Evolutionary conservation across 176 grass and related monocot genomes (phyloP).

Genomic region (Ampelocalamus luodianensis): DNA sequence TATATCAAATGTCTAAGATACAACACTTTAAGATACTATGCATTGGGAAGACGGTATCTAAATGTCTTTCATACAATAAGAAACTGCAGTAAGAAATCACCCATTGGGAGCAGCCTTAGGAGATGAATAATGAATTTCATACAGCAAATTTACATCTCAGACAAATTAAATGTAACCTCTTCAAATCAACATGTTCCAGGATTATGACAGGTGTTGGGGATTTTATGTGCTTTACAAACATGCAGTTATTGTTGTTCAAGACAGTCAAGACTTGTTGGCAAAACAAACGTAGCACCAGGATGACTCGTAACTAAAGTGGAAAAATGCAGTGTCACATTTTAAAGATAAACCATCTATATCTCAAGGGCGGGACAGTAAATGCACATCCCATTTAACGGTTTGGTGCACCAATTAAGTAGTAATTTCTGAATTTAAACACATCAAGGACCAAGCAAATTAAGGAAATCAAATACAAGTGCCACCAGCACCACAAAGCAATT

Average conservation of each 20-base stretch:
- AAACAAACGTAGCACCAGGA: background rate
- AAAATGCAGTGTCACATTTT: background rate
- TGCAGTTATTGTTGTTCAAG: background rate
- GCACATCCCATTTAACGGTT: background rate
- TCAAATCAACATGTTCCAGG: background rate
- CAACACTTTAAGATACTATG: too few species aligned
- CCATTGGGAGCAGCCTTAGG: too few species aligned
- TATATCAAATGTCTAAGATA: too few species aligned
- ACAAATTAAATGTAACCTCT: background rate
- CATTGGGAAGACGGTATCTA: too few species aligned
- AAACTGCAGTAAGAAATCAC: too few species aligned
- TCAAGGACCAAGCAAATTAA: conserved; percentile 3
- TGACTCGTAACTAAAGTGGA: background rate
- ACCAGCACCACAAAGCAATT: background rate
- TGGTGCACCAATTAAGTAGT: background rate
- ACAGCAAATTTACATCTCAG: background rate
- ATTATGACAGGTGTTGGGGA: background rate
- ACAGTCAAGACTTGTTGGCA: background rate
- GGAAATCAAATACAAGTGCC: background rate
- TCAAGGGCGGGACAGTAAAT: background rate
- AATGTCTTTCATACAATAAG: too few species aligned
- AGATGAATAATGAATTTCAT: background rate
- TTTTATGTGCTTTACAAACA: background rate
- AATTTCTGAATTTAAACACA: background rate
- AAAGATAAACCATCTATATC: background rate